Evolutionary conservation across 2,329 filamentous ascomycete species (phyloP).

Genomic region (Pseudocercospora musae): DNA sequence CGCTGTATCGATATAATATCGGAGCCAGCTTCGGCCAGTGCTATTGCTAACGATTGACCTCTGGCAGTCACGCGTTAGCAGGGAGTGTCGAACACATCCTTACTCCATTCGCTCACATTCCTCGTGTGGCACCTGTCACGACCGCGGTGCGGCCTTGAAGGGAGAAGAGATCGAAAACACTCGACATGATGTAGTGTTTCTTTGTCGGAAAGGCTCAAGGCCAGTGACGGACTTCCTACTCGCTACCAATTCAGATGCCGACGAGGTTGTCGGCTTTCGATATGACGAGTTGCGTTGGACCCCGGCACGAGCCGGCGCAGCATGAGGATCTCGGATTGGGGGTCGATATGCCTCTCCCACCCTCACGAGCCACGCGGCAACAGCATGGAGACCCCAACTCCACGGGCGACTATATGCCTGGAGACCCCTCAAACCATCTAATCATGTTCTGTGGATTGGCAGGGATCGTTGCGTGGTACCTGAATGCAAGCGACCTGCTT

Average conservation of each 20-base stretch:
- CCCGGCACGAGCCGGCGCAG: not conserved
- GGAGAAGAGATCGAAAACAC: slow-evolving; percentile 44
- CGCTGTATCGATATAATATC: slow-evolving; percentile 54
- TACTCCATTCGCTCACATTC: slow-evolving; percentile 32
- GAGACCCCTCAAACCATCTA: not conserved
- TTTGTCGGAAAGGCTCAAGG: not conserved
- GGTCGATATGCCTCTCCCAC: not conserved
- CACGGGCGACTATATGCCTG: not conserved
- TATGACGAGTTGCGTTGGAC: not conserved
- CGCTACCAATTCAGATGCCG: not conserved
- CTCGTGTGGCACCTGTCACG: slow-evolving; percentile 49
- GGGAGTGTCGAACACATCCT: not conserved
- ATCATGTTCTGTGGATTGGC: not conserved
- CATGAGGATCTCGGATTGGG: not conserved
- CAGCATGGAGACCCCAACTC: not conserved
- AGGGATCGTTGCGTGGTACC: not conserved
- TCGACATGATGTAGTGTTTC: slow-evolving; percentile 25
- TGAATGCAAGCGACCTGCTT: not conserved
- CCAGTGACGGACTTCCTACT: not conserved
- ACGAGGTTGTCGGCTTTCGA: not conserved
- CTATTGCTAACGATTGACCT: slow-evolving; percentile 48
- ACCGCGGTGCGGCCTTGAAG: slow-evolving; percentile 48
- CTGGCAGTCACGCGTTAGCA: not conserved
- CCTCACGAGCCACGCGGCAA: not conserved
- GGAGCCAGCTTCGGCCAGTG: slow-evolving; percentile 49